These are phyloP conservation scores for Paecilomyces niveus DNA, from an alignment of 2,329 filamentous ascomycete species.

Conservation along the genomic window DNA sequence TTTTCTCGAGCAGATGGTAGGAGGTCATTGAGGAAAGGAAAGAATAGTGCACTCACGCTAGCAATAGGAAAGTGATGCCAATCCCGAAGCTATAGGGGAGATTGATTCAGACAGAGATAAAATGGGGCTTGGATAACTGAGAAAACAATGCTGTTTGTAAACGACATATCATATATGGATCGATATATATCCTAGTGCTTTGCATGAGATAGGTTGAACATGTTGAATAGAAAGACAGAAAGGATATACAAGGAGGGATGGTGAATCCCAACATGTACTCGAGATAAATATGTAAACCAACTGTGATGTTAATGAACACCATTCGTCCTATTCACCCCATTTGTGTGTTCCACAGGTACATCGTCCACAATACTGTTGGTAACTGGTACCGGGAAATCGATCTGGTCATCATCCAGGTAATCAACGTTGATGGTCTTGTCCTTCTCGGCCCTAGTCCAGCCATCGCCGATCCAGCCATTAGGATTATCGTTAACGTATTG, in stretches of 20 bases:
- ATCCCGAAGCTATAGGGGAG: no score
- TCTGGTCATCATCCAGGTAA: slow-evolving; percentile 28
- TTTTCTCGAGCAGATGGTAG: no score
- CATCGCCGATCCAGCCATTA: slow-evolving; percentile 26
- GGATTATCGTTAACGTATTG: slow-evolving; percentile 27
- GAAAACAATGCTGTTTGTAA: neutral
- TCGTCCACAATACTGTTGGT: neutral
- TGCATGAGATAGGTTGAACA: neutral
- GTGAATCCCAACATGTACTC: no score
- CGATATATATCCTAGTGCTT: neutral
- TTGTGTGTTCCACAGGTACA: neutral
- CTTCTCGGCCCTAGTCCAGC: slow-evolving; percentile 28
- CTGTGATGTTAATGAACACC: neutral
- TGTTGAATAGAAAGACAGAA: neutral
- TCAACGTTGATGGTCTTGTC: slow-evolving; percentile 22
- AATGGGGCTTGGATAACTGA: neutral
- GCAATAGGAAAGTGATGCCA: no score
- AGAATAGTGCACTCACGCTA: no score
- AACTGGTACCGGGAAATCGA: slow-evolving; percentile 23
- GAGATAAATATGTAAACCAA: neutral
- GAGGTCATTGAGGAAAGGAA: no score
- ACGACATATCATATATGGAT: neutral
- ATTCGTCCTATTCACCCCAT: neutral
- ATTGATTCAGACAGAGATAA: neutral
- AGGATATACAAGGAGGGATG: neutral